phyloP scores from a whole-genome alignment of 1,284 basidiomycete species.

The Lentinula novae-zelandiae region DNA sequence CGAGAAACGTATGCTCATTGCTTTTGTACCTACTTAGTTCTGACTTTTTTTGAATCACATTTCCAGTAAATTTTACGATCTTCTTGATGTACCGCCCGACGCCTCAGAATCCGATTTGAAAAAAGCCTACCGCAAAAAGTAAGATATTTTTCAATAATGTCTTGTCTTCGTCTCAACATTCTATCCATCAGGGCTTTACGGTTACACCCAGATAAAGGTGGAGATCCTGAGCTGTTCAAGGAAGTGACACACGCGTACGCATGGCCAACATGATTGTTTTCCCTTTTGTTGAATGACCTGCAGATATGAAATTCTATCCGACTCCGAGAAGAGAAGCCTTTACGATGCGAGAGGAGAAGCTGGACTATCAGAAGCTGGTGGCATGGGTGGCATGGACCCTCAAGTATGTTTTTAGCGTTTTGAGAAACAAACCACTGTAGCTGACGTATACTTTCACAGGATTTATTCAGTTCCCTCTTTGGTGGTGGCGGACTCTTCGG shows the following conservation, averaged over 20 bases:
- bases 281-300: constrained; percentile 7
- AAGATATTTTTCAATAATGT: constrained; percentile 17
- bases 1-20: constrained; percentile 59
- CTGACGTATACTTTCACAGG: constrained; percentile 41
- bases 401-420: constrained; percentile 50
- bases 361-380: constrained; percentile 83
- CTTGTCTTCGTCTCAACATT: constrained; percentile 7
- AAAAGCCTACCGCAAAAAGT: constrained; percentile 96
- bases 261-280: background rate
- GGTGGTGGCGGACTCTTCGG: constrained; percentile 68
- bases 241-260: constrained; percentile 94
- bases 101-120: constrained; percentile 84
- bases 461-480: constrained; percentile 98
- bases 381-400: constrained; percentile 95
- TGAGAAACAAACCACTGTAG: background rate
- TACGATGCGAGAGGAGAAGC: constrained; percentile 96
- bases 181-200: constrained; percentile 66
- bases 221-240: constrained; percentile 97
- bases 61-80: constrained; percentile 83
- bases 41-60: constrained; percentile 10
- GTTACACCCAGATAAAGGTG: constrained; percentile 95
- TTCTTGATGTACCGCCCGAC: constrained; percentile 76
- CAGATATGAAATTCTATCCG: constrained; percentile 93
- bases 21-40: constrained; percentile 7
- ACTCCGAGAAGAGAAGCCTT: constrained; percentile 78